Base-by-base conservation (phyloP, 2,329 filamentous ascomycete genomes). In the Cytospora piceicola region DNA sequence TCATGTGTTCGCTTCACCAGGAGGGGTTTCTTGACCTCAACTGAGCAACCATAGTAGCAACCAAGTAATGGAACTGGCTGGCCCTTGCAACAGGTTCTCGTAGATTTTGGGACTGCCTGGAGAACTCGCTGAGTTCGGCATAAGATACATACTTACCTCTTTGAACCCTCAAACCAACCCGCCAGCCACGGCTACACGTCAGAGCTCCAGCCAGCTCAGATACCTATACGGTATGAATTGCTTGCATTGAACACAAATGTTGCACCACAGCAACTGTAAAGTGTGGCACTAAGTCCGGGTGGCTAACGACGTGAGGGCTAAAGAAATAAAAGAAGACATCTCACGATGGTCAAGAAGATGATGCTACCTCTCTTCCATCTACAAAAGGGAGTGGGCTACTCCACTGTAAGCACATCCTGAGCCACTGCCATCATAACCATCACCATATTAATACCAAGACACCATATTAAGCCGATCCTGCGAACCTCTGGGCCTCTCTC, bases 261-360 rank as follows among this genome's bases (percentile, higher is more conserved):
- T 61, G 39, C 63, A 67, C 63, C 30, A 63, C 57, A 65, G 56
- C 9, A 62, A 55, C 46, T 27, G 63, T 29, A 53, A 58, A 54
- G 53, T 32, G 39, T 36, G 32, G 30, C 53, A 29, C 17, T 65
- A 52, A 55, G 59, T 52, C 30, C 42, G 52, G 53, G 59, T 59
- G 66, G 63, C 63, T 59, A 63, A 60, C 55, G 22, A 52, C 52
- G 14, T 34, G 46, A 36, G 11, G 34, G 32, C 34, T 46, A 36
- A 61, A 60, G n/a, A 52, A 29, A 57, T 39, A 30, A 60, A 20
- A 30, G 34, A 30, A 56, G 8, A 42, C 14, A 39, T 66, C 27
- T 30, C 1, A 6, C 9, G 12, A n/a, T n/a, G 6, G n/a, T 32
- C 36, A 42, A 14, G 2, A 3, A 14, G 29, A 39, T 2, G 12